Evolutionary conservation across 495 filamentous ascomycete genomes (phyloP), one percentile per base, ranked within the genome.

Genomic region (Penicillium dipodomyicola): DNA sequence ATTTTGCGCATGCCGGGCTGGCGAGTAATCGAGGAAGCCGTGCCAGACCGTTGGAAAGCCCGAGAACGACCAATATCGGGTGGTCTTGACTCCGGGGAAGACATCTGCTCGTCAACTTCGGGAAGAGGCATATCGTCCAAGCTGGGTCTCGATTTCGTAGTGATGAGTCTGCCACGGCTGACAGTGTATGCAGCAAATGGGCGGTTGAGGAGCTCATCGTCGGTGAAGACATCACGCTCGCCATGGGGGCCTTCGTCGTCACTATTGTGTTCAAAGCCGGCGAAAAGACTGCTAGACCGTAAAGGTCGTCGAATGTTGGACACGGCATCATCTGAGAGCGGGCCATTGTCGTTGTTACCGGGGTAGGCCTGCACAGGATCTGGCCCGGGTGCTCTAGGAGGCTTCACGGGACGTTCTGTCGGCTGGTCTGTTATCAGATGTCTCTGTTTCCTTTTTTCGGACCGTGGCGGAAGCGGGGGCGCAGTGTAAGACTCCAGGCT

Each of bases 341-440:
- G 89, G 0, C 87, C 89, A 60, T 92, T 87, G 63, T 93, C 89
- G 63, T 92, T 91, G 58, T 90, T 91, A 0, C 89, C 91, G 4
- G 88, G 87, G 65, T 92, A 92, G 7, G 81, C 79, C 61, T 92
- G 84, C 33, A 80, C 73, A 5, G 80, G 80, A 30, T 82, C 82
- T 7, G 63, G 48, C 22, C 51, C 30, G 15, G 61, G 66, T 46
- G 64, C 53, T 30, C 60, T 50, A 12, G 67, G 57, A 25, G 63
- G 65, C 11, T 62, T 66, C 4, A 41, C 51, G 15, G 62, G 58
- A 32, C 51, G 53, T 5, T 61, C 60, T 22, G 39, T 20, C 10
- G 58, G 45, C 6, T 51, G 50, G 8, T 61, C 57, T 19, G 42
- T 20, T 10, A 56, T 45, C 7, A 44, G 19, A 15, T 49, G 35